Conservation (phyloP, 2,329 filamentous ascomycete genomes). For the Colletotrichum limetticola region DNA sequence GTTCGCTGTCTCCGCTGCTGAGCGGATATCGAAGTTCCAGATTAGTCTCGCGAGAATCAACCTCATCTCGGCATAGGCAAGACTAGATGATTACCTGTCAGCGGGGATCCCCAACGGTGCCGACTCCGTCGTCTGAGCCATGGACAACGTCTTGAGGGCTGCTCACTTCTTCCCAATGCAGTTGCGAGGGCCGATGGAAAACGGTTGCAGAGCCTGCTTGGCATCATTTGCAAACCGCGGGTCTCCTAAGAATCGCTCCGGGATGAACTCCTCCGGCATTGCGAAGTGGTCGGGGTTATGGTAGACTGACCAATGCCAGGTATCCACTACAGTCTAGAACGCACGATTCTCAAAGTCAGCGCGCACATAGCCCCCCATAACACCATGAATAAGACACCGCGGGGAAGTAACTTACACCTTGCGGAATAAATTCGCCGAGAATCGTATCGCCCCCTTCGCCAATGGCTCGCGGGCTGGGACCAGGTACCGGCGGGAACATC, state of each 20-base stretch:
- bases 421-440: neutral
- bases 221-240: neutral
- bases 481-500: constrained; percentile 46
- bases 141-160: neutral
- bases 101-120: neutral
- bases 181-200: neutral
- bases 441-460: neutral
- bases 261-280: neutral
- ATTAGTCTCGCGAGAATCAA: neutral
- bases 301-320: neutral
- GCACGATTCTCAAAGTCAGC: neutral
- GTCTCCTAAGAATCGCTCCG: neutral
- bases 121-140: no score
- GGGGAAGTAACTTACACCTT: neutral
- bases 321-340: neutral
- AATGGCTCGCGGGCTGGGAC: neutral
- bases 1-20: neutral
- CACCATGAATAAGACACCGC: neutral
- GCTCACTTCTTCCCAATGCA: neutral
- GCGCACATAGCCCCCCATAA: neutral
- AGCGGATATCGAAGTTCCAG: neutral
- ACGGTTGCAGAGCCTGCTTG: neutral
- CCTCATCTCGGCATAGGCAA: neutral
- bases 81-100: neutral
- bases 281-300: neutral